Evolutionary conservation across 1,139 yeast genomes (phyloP), one percentile per base, ranked within the genome.

Genomic region (Saccharomycopsis hybrid): DNA sequence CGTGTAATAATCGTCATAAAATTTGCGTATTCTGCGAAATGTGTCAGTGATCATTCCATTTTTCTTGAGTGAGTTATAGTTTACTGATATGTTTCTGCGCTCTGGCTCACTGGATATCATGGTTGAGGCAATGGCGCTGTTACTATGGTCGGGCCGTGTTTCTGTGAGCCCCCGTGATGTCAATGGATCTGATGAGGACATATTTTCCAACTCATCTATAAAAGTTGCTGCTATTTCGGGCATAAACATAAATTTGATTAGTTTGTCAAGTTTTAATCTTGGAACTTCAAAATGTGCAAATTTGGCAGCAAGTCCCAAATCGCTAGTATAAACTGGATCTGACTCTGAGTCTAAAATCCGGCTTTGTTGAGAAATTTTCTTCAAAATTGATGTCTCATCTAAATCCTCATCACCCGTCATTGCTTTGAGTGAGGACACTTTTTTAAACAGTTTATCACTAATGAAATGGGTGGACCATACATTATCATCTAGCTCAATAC

Each of bases 381-480:
- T 63, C 30, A 38, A 7, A 11, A 27, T 36, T 3, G 13, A 11
- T 5, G n/a, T 30, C 24, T 45, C 47, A 30, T 38, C 31, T 4
- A 27, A 11, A n/a, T 27, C 13, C 9, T 30, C 8, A 55, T 71
- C 72, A 0, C 84, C 83, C 2, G 77, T 72, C 49, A 79, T 68
- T 11, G 74, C 75, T 25, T 65, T 60, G 2, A 80, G 56, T 1
- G 77, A 70, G 29, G 65, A 63, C 1, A 82, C 87, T 11, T 66
- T 66, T 52, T 71, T 69, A 64, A 83, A 82, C 55, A 65, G 70
- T 3, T 56, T 56, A 1, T 69, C 62, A 11, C 63, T 59, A 1
- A 81, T 61, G 1, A 71, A 69, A 45, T 68, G 69, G 9, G 72
- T 64, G 1, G 85, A 73, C 87, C 88, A 81, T 47, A 77, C 78